phyloP scores from a whole-genome alignment of 75 land plant genomes.

The Chamaecyparis obtusa region DNA sequence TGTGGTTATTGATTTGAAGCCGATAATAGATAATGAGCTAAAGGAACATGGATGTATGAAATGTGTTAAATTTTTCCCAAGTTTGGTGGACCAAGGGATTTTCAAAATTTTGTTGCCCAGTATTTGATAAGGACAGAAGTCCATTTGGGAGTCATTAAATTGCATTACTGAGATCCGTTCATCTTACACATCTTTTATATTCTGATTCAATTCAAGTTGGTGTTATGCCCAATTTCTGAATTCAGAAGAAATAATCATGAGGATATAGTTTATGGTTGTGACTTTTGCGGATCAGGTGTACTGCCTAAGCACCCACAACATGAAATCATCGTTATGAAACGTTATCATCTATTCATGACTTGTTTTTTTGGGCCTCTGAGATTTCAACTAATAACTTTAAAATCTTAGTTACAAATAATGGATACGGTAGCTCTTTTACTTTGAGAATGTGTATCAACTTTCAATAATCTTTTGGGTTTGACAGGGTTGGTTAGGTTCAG shows the following conservation, averaged over 20 bases:
- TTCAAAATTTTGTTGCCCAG: neutral
- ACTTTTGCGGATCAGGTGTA: neutral
- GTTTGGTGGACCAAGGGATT: neutral
- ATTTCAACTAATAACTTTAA: neutral
- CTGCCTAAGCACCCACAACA: neutral
- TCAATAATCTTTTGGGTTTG: no score
- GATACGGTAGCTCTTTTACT: neutral
- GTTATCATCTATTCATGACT: neutral
- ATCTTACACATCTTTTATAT: neutral
- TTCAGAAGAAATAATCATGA: neutral
- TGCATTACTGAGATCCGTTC: neutral
- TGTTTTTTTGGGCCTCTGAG: neutral
- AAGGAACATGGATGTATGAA: neutral
- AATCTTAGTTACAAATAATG: no score
- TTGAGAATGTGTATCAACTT: no score
- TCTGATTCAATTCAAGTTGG: neutral
- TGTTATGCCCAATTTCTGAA: neutral
- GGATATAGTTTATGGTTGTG: neutral
- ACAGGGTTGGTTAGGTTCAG: no score
- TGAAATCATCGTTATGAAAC: neutral
- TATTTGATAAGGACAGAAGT: slow-evolving; percentile 1
- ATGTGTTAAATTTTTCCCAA: neutral
- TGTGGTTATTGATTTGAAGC: neutral
- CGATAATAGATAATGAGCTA: neutral
- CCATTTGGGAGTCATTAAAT: neutral